Evolutionary conservation across 192 early-diverging fungal species (phyloP), one percentile per base, ranked within the genome.

Genomic region (Fimicolochytrium jonesii): DNA sequence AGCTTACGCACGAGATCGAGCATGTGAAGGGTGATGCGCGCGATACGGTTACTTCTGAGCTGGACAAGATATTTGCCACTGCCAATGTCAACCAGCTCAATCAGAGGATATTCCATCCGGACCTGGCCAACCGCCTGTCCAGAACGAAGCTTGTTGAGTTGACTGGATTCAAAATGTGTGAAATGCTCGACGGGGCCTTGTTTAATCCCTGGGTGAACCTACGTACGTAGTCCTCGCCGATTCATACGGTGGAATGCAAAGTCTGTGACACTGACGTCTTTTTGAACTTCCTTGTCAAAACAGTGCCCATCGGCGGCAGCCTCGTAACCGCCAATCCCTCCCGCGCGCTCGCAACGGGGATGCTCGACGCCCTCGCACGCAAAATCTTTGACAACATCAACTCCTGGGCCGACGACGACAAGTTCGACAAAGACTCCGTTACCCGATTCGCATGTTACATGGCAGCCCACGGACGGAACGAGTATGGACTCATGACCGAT

Each of bases 401-500:
- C 51, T 41, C 37, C 15, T 64, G 62, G 62, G 62, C 62, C n/a
- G 57, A 43, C 44, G 18, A 29, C 15, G 62, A 55, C n/a, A 26
- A 32, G 26, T 55, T 64, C 22, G 62, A 64, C 29, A 51, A 35
- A 5, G 45, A 3, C 15, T 54, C 50, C 23, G 62, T 64, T 7
- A 37, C 49, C 0, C 49, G 62, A 7, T 64, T 64, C 47, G 62
- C 62, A 41, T 64, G 62, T 32, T 64, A 64, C 62, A 64, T 64
- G 62, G 49, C 62, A 9, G 62, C 62, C 10, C 62, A 64, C 44
- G 62, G 62, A 4, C 34, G 49, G 20, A 64, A 64, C 49, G 62
- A 64, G 44, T 64, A 64, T 29, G 62, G 51, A 28, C 51, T 64
- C 10, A 39, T 49, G 39, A 55, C 62, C 15, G 52, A 55, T 22